Base-by-base conservation (phyloP, 2,329 filamentous ascomycete species). In the Monosporascus sp. region DNA sequence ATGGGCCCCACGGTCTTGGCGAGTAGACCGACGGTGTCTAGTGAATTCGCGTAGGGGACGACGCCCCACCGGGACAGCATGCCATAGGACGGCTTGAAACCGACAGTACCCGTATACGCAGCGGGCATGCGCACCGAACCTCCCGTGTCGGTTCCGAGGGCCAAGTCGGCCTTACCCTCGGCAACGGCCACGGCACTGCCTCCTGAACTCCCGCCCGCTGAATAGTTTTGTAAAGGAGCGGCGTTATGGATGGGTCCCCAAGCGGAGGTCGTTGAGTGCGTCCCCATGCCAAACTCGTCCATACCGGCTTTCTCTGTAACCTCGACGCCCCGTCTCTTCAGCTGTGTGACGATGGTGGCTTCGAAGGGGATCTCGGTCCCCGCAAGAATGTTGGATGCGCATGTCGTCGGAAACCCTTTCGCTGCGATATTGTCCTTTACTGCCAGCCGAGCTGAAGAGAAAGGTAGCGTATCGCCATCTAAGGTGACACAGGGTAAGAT, bases 241-340 rank as follows among this genome's bases (percentile, higher is more conserved):
- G 72, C 74, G 56, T 80, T 84, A 50, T 68, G 74, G 5, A 93
- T 88, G 1, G 82, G 68, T 1, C 88, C 89, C 61, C 85, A 83
- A 51, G 77, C 72, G 1, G 90, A 91, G 63, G 86, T 74, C 20
- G 77, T 79, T 1, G 85, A 88, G 66, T 96, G 87, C 8, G 90
- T 95, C 2, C 91, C 91, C 92, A 96, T 96, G 27, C 92, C 91
- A 67, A 96, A 96, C 67, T 96, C 94, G 71, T 97, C 94, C 77
- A 97, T 84, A 67, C 96, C 96, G 2, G 90, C 92, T 70, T 96
- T 96, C 6, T 87, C 88, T 1, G 85, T 77, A 2, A 93, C 68
- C 6, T 79, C 68, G 6, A 83, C 84, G 43, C 87, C 88, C 5
- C 80, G 77, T 27, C 74, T 67, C 52, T 81, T 79, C 37, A 97